phyloP scores from a whole-genome alignment of 768 basidiomycete genomes.

The Trametes elegans region DNA sequence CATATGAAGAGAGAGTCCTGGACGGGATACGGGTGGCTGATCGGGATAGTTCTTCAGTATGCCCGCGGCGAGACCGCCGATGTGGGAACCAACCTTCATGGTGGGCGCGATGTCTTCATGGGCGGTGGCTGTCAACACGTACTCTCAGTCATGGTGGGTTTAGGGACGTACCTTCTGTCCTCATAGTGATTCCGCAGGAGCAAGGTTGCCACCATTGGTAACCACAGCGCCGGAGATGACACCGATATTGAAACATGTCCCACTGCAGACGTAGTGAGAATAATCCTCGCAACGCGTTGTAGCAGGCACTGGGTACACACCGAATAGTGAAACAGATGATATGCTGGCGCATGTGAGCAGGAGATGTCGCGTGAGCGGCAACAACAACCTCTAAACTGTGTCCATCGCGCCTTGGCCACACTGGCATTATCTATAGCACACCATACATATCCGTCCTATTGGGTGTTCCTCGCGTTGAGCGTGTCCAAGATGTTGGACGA shows the following conservation, averaged over 20 bases:
- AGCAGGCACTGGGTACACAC: constrained; percentile 44
- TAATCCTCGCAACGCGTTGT: too few relatives aligned
- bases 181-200: constrained; percentile 51
- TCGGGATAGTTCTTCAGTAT: constrained; percentile 71
- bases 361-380: constrained; percentile 64
- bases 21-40: constrained; percentile 54
- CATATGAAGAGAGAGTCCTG: constrained; percentile 74
- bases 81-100: constrained; percentile 72
- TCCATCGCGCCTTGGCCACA: not conserved
- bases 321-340: constrained; percentile 73
- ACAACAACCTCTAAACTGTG: not conserved
- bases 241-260: constrained; percentile 76
- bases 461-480: not conserved
- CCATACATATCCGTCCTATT: too few relatives aligned
- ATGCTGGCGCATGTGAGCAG: constrained; percentile 74
- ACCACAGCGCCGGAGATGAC: constrained; percentile 79
- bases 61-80: constrained; percentile 73
- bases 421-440: too few relatives aligned
- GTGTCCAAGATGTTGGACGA: not conserved
- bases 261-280: not conserved
- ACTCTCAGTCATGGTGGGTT: too few relatives aligned
- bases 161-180: constrained; percentile 58
- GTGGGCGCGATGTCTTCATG: constrained; percentile 77
- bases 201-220: constrained; percentile 65
- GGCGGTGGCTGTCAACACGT: too few relatives aligned